A percentile compares a stretch with the other conserved stretches of the same genome.
Evolutionary conservation across 192 early-diverging fungal species (phyloP).

Genomic region (Mortierella claussenii): DNA sequence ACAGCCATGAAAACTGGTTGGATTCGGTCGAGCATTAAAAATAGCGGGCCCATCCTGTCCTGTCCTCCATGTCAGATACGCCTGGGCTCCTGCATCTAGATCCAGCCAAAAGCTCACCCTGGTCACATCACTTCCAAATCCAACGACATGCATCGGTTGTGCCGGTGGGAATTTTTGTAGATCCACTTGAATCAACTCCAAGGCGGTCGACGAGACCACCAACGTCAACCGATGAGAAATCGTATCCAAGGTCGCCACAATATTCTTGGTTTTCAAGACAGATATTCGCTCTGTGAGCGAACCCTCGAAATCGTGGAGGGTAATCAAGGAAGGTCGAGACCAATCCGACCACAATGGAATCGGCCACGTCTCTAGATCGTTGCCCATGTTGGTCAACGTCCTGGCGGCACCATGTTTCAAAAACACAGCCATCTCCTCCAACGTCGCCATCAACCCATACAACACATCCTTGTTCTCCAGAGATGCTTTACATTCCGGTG

Average conservation of each 20-base stretch:
- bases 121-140: slow-evolving; percentile 17
- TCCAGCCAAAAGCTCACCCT: slow-evolving; percentile 41
- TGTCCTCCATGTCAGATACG: slow-evolving; percentile 39
- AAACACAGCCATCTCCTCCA: slow-evolving; percentile 44
- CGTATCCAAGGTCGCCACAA: slow-evolving; percentile 45
- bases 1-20: slow-evolving; percentile 43
- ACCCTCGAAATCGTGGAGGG: slow-evolving; percentile 23
- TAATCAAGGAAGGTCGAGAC: slow-evolving; percentile 31
- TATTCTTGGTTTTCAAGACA: slow-evolving; percentile 30
- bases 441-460: slow-evolving; percentile 40
- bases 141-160: too few species aligned
- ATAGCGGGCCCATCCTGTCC: slow-evolving; percentile 39
- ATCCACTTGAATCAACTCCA: slow-evolving; percentile 36
- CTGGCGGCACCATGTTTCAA: slow-evolving; percentile 45
- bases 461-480: slow-evolving; percentile 47
- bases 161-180: slow-evolving; percentile 38
- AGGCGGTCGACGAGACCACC: slow-evolving; percentile 24
- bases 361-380: slow-evolving; percentile 47
- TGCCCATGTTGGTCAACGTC: slow-evolving; percentile 47
- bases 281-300: slow-evolving; percentile 32
- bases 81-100: slow-evolving; percentile 47
- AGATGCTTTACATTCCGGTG: slow-evolving; percentile 32
- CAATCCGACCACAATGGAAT: slow-evolving; percentile 49
- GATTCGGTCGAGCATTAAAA: slow-evolving; percentile 50
- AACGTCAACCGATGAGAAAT: slow-evolving; percentile 36